phyloP scores from a whole-genome alignment of 164 flowering plant genomes.

The Aristolochia contorta region DNA sequence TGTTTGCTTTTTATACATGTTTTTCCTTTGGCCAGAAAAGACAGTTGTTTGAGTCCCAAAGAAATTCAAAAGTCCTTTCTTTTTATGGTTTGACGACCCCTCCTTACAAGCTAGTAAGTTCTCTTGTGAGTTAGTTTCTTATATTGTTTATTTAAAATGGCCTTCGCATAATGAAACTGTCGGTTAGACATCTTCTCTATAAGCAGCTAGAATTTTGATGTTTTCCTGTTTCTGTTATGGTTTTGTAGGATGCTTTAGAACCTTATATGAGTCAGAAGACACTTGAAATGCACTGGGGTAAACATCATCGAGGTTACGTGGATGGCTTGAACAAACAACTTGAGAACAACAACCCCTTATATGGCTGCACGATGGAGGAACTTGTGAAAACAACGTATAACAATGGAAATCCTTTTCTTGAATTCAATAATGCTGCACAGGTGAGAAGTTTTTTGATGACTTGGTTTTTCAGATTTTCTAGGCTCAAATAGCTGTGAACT shows the following conservation, averaged over 20 bases:
- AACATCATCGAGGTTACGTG: constrained; percentile 59
- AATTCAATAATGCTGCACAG: constrained; percentile 88
- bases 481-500: too few species aligned
- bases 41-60: neutral
- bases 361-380: constrained; percentile 79
- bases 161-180: too few species aligned
- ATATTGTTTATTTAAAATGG: neutral
- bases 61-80: constrained; percentile 26
- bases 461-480: neutral
- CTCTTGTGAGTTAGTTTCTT: neutral
- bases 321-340: constrained; percentile 80
- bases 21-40: constrained; percentile 1
- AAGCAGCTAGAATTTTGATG: too few species aligned
- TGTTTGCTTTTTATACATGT: neutral
- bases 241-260: constrained; percentile 79
- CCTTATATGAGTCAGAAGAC: constrained; percentile 79
- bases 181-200: too few species aligned
- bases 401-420: constrained; percentile 79
- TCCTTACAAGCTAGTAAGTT: constrained; percentile 77
- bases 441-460: constrained; percentile 16
- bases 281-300: constrained; percentile 87
- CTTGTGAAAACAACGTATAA: constrained; percentile 81
- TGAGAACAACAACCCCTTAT: constrained; percentile 42
- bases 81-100: constrained; percentile 65
- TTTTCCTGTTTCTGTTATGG: neutral